Percentiles rank a stretch among this genome's conserved stretches.
Conservation (phyloP, 176 grass and related monocot genomes). For the Poa annua region DNA sequence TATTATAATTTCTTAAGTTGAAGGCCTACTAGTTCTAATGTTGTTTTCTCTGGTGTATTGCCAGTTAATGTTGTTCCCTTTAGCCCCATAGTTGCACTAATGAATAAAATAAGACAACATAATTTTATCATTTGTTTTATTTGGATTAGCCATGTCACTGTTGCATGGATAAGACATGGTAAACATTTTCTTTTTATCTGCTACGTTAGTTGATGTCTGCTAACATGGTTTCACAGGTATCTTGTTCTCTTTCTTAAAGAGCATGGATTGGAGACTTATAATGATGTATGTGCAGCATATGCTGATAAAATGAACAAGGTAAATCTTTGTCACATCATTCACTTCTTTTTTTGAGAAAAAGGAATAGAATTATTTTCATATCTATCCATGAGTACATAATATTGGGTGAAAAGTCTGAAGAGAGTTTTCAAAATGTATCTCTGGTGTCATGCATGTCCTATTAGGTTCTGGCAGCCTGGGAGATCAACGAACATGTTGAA, state of each 20-base stretch:
- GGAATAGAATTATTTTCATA: not conserved
- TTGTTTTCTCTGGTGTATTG: conserved; percentile 19
- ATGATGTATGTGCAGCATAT: conserved; percentile 63
- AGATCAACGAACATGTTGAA: not conserved
- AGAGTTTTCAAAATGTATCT: conserved; percentile 18
- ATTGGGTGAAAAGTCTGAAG: not conserved
- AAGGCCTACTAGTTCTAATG: conserved; percentile 16
- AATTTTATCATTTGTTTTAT: not conserved
- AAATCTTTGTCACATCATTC: conserved; percentile 22
- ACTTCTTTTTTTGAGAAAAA: conserved; percentile 10
- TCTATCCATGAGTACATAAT: conserved; percentile 26
- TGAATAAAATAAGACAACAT: not conserved
- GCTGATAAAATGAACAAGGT: conserved; percentile 92
- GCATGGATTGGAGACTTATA: conserved; percentile 69
- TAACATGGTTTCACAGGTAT: conserved; percentile 61
- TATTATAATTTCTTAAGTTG: not conserved
- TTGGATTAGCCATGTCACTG: conserved; percentile 13
- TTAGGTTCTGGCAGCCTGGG: not conserved
- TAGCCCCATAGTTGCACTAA: conserved; percentile 18
- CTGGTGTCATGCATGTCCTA: conserved; percentile 12
- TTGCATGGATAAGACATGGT: conserved; percentile 25
- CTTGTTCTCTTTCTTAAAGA: conserved; percentile 81
- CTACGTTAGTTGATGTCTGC: conserved; percentile 28
- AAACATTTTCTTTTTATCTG: conserved; percentile 2
- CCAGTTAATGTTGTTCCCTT: not conserved